These are phyloP conservation scores for Colletotrichum sp. DNA, from an alignment of 2,329 filamentous ascomycete species.

Conservation along the genomic window DNA sequence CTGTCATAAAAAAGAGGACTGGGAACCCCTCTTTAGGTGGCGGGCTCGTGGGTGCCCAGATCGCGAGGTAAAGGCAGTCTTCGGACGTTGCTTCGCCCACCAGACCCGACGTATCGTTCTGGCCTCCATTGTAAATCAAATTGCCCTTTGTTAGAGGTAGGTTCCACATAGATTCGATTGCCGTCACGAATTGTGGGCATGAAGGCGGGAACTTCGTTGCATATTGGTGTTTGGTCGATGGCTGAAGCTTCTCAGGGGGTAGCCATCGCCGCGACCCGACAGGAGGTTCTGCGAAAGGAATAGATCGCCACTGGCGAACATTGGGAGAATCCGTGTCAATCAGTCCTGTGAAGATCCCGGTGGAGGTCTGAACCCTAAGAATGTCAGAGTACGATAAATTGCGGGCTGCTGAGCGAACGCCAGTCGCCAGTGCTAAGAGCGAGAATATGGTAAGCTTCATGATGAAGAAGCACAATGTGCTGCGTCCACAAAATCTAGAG, in stretches of 20 bases:
- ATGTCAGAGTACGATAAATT: neutral
- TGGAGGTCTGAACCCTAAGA: conserved; percentile 33
- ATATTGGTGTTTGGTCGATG: conserved; percentile 28
- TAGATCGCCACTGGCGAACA: conserved; percentile 40
- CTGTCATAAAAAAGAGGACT: conserved; percentile 52
- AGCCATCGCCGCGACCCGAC: conserved; percentile 32
- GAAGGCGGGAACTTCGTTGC: conserved; percentile 32
- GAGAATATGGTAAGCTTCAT: neutral
- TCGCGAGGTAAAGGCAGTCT: conserved; percentile 50
- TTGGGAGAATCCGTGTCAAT: conserved; percentile 34
- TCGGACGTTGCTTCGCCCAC: conserved; percentile 27
- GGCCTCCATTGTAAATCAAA: conserved; percentile 25
- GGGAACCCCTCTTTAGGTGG: conserved; percentile 36
- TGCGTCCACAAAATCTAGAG: neutral
- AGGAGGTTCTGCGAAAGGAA: conserved; percentile 42
- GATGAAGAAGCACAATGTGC: neutral
- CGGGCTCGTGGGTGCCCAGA: conserved; percentile 41
- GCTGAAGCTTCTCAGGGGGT: conserved; percentile 28
- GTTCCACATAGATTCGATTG: conserved; percentile 31
- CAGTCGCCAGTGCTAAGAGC: neutral
- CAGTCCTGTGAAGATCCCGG: conserved; percentile 37
- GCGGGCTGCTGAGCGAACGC: neutral
- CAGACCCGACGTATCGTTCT: conserved; percentile 25
- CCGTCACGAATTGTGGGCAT: conserved; percentile 38
- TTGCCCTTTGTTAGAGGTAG: conserved; percentile 23